Base-by-base conservation (phyloP, 148 eudicot genomes). In the Polygonum maritimum region DNA sequence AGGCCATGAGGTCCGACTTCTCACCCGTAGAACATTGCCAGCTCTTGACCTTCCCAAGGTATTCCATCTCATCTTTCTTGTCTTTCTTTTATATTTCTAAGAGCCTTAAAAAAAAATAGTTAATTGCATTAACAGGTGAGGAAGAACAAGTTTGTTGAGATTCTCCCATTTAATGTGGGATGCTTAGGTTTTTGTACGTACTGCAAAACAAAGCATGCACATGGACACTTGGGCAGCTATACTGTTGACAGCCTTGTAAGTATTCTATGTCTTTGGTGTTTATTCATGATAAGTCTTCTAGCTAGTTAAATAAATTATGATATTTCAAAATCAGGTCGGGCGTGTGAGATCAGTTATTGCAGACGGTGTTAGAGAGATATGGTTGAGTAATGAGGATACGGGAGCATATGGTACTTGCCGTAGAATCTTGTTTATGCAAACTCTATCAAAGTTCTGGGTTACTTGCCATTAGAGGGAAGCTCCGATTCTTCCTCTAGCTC, bases 191-290 rank as follows among this genome's bases (percentile, higher is more conserved):
- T 97, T 85, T 95, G 98, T 83, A 95, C 98, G 41, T 95, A 95
- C 78, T 95, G 98, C 87, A 95, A 95, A 86, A 95, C 98, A 33
- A 95, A 95, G 84, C 98, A 95, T 89, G 98, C 98, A 76, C 98
- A 97, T 74, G 98, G 98, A 83, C 98, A 95, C 82, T 82, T 95
- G 36, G 98, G 98, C 81, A 95, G 98, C 86, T 95, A 92, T 82
- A 90, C 96, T 21, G 89, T 95, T 75, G 97, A 95, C 48, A 83
- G 97, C 86, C 94, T 95, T 77, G 98, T 92, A 86, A 88, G 96
- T 81, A 41, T 18, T 52, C 47, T 74, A 5, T 31, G 47, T 60
- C 55, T 0, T 48, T 76, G 26, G 9, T 74, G 40, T 40, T 63
- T 36, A 55, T 45, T 12, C 52, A 19, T 62, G 57, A 49, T 67